Conservation (phyloP, 2,329 filamentous ascomycete genomes). For the Neofusicoccum kwambonambiense region DNA sequence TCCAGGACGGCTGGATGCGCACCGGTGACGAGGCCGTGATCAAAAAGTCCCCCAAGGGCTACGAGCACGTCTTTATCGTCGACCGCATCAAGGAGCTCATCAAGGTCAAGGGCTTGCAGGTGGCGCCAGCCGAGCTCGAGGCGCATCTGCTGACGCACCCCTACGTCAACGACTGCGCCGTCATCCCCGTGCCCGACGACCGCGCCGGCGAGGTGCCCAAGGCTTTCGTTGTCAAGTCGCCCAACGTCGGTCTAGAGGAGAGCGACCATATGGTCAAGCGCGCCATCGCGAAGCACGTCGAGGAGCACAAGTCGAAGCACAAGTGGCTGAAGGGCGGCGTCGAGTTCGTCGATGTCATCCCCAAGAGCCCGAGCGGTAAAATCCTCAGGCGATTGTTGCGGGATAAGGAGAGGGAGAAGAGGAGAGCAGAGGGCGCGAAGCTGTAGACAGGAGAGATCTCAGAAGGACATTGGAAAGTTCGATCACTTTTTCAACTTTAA, state of each 20-base stretch:
- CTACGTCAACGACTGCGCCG: conserved; percentile 73
- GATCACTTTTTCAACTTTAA: no score
- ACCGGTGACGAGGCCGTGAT: conserved; percentile 84
- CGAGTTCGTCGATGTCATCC: conserved; percentile 50
- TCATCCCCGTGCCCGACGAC: conserved; percentile 70
- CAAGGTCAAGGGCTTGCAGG: conserved; percentile 79
- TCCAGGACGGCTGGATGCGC: conserved; percentile 72
- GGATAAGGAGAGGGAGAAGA: conserved; percentile 70
- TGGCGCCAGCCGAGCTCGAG: conserved; percentile 80
- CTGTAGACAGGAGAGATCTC: conserved; percentile 47
- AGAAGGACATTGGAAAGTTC: no score
- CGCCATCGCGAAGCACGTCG: conserved; percentile 58
- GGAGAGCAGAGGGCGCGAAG: conserved; percentile 64
- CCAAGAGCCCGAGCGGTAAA: conserved; percentile 63
- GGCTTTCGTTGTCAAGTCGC: conserved; percentile 61
- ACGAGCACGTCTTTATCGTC: conserved; percentile 81
- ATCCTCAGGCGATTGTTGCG: conserved; percentile 64
- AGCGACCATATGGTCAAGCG: conserved; percentile 49
- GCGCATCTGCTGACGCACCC: conserved; percentile 74
- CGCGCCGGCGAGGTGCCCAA: conserved; percentile 62
- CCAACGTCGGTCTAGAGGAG: conserved; percentile 52
- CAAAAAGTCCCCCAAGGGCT: conserved; percentile 59
- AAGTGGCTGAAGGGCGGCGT: conserved; percentile 64
- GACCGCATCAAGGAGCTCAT: conserved; percentile 80
- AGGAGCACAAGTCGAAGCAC: conserved; percentile 60